phyloP scores from a whole-genome alignment of 1,284 basidiomycete genomes.

The Leccinum solheimii region DNA sequence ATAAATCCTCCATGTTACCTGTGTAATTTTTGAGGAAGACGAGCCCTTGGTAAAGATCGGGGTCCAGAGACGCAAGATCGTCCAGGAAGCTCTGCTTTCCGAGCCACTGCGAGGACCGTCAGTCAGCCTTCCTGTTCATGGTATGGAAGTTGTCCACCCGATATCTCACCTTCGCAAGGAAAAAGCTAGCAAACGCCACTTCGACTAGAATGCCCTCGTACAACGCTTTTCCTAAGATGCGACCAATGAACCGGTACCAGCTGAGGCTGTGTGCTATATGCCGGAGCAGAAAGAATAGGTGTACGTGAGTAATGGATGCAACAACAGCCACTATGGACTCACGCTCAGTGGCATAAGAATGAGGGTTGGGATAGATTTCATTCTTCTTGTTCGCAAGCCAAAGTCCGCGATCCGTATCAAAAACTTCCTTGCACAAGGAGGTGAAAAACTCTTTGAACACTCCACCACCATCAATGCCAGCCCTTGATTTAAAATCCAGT shows the following conservation, averaged over 20 bases:
- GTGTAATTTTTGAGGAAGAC: slow-evolving; percentile 92
- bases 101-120: slow-evolving; percentile 64
- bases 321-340: slow-evolving; percentile 29
- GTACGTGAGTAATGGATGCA: slow-evolving; percentile 5
- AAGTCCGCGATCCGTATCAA: slow-evolving; percentile 91
- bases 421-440: slow-evolving; percentile 87
- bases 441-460: slow-evolving; percentile 99
- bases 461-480: slow-evolving; percentile 94
- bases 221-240: slow-evolving; percentile 92
- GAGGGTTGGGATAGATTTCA: slow-evolving; percentile 94
- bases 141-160: neutral
- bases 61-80: slow-evolving; percentile 89
- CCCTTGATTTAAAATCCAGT: slow-evolving; percentile 44
- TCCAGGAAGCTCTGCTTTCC: slow-evolving; percentile 87
- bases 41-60: slow-evolving; percentile 90
- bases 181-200: slow-evolving; percentile 94
- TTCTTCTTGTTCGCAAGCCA: slow-evolving; percentile 91
- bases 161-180: slow-evolving; percentile 76
- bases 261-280: slow-evolving; percentile 72
- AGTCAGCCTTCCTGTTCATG: slow-evolving; percentile 1
- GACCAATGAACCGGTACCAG: slow-evolving; percentile 95
- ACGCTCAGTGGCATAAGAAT: slow-evolving; percentile 85
- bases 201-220: slow-evolving; percentile 98
- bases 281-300: neutral
- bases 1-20: slow-evolving; percentile 88